Conservation (phyloP, 352 stramenopile species). For the Globisporangium splendens region DNA sequence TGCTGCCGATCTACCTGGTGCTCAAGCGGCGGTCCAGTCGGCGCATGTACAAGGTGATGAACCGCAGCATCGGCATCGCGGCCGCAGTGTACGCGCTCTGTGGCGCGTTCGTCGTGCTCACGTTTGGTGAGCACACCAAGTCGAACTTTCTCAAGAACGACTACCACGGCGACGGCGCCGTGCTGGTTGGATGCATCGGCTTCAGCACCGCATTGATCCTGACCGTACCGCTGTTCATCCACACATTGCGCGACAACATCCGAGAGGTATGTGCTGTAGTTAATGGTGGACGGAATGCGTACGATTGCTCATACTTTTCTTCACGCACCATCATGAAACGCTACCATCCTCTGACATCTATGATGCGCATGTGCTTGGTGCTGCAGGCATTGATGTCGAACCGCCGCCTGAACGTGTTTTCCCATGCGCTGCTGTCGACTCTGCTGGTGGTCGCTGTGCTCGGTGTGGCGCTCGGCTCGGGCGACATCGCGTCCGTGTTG, state of each 20-base stretch:
- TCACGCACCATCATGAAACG: no score
- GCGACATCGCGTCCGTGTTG: slow-evolving; percentile 84
- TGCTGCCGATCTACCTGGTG: slow-evolving; percentile 86
- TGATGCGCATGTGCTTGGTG: no score
- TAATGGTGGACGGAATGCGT: background rate
- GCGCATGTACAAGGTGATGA: slow-evolving; percentile 89
- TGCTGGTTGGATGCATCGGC: slow-evolving; percentile 65
- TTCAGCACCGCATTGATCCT: slow-evolving; percentile 83
- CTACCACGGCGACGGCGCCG: slow-evolving; percentile 69
- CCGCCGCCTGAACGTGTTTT: slow-evolving; percentile 37
- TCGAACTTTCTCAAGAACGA: slow-evolving; percentile 89
- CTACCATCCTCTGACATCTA: no score
- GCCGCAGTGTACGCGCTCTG: slow-evolving; percentile 75
- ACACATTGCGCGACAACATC: slow-evolving; percentile 83
- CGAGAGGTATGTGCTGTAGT: slow-evolving; percentile 34
- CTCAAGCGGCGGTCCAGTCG: slow-evolving; percentile 79
- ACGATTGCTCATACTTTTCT: no score
- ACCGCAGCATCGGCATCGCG: slow-evolving; percentile 77
- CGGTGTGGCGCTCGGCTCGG: slow-evolving; percentile 61
- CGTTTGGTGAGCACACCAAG: slow-evolving; percentile 69
- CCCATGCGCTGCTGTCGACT: slow-evolving; percentile 48
- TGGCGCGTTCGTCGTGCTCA: slow-evolving; percentile 81
- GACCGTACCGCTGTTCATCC: slow-evolving; percentile 80
- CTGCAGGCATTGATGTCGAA: slow-evolving; percentile 37
- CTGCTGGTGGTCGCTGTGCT: slow-evolving; percentile 38